phyloP scores from a whole-genome alignment of 2,329 filamentous ascomycete species.

The Fusarium bactridioides region DNA sequence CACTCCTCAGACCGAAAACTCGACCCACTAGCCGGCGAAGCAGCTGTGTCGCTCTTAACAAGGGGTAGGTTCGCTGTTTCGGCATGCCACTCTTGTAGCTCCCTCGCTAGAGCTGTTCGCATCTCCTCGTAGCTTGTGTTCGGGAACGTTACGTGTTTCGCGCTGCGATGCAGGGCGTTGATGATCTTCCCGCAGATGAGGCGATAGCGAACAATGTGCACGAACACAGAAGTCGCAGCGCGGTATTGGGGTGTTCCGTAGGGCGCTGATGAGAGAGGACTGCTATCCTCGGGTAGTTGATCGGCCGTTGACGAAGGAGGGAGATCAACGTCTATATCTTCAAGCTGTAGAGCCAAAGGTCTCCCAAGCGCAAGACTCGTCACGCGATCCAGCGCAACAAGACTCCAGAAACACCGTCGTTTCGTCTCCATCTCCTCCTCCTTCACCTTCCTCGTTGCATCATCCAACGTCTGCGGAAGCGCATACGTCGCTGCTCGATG shows the following conservation, averaged over 20 bases:
- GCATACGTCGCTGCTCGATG: slow-evolving; percentile 50
- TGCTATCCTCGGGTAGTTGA: slow-evolving; percentile 19
- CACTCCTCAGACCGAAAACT: slow-evolving; percentile 52
- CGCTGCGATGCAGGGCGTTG: slow-evolving; percentile 45
- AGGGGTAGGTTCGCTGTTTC: slow-evolving; percentile 41
- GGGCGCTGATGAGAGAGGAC: slow-evolving; percentile 21
- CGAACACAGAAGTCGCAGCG: slow-evolving; percentile 45
- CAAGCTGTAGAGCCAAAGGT: slow-evolving; percentile 50
- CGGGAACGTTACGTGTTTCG: slow-evolving; percentile 19
- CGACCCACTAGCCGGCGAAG: slow-evolving; percentile 41
- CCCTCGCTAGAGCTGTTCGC: slow-evolving; percentile 36
- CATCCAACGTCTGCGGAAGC: background rate
- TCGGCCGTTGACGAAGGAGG: slow-evolving; percentile 37
- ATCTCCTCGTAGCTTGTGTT: slow-evolving; percentile 21
- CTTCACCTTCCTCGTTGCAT: background rate
- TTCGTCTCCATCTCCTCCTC: slow-evolving; percentile 46
- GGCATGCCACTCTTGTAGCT: slow-evolving; percentile 45
- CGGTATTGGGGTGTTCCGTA: slow-evolving; percentile 38
- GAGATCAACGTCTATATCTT: slow-evolving; percentile 52
- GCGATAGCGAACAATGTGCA: slow-evolving; percentile 51
- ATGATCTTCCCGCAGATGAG: slow-evolving; percentile 51
- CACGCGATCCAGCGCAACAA: slow-evolving; percentile 50
- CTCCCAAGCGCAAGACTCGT: slow-evolving; percentile 50
- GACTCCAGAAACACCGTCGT: slow-evolving; percentile 53
- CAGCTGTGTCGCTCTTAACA: slow-evolving; percentile 33